Evolutionary conservation across 176 grass and related monocot genomes (phyloP).

Genomic region (Cenchrus fungigraminus): DNA sequence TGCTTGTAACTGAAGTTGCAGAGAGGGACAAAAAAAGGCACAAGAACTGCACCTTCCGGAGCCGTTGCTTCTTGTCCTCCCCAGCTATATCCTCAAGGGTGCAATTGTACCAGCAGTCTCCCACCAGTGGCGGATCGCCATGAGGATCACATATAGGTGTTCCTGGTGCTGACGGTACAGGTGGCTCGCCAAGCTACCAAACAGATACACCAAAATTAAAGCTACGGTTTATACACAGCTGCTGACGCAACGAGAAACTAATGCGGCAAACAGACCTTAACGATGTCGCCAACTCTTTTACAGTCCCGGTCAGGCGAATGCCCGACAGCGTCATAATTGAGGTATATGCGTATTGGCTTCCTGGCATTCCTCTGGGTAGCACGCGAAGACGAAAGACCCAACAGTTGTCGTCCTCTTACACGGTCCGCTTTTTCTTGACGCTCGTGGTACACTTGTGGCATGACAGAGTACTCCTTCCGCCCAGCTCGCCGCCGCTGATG

Average conservation of each 20-base stretch:
- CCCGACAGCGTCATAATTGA: conserved; percentile 99
- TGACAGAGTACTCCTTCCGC: conserved; percentile 91
- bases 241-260: not conserved
- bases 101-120: conserved; percentile 99
- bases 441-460: conserved; percentile 83
- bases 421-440: conserved; percentile 36
- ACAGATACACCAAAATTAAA: conserved; percentile 17
- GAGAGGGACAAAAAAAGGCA: conserved; percentile 21
- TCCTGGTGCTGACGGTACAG: conserved; percentile 56
- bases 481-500: conserved; percentile 78
- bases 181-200: conserved; percentile 86
- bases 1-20: not conserved
- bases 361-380: conserved; percentile 50
- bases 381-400: conserved; percentile 50
- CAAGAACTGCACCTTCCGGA: conserved; percentile 80
- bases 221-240: not conserved
- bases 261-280: conserved; percentile 56
- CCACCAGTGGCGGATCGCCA: conserved; percentile 75
- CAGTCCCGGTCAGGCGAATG: conserved; percentile 90
- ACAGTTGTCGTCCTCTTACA: conserved; percentile 60
- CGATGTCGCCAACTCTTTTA: conserved; percentile 77
- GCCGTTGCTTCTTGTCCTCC: conserved; percentile 88
- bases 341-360: conserved; percentile 91
- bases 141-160: conserved; percentile 82
- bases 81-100: conserved; percentile 90